A percentile compares a stretch with the other conserved stretches of the same genome.
Evolutionary conservation across 1,284 basidiomycete genomes (phyloP).

Genomic region (Lignosus rhinocerotis): DNA sequence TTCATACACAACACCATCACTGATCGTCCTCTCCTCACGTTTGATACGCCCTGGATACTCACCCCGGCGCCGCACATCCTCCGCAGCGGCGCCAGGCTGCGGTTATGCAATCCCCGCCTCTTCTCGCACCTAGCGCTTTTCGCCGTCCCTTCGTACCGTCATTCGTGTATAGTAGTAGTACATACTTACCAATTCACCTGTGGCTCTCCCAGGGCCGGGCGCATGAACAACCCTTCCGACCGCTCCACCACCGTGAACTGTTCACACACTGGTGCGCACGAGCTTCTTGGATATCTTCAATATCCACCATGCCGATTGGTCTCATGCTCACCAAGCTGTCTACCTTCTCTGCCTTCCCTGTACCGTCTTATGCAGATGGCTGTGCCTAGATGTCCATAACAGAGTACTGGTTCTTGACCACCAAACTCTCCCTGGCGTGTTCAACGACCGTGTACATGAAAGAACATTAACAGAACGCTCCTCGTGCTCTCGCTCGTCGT

Average conservation of each 20-base stretch:
- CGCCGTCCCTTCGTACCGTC: background rate
- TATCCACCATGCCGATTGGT: conserved; percentile 2
- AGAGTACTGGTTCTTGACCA: conserved; percentile 8
- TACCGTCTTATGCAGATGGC: background rate
- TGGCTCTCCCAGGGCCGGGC: background rate
- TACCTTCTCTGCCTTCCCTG: background rate
- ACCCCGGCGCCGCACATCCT: conserved; percentile 9
- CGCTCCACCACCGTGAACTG: background rate
- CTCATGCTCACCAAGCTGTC: background rate
- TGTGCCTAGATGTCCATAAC: conserved; percentile 11
- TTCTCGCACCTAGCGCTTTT: background rate
- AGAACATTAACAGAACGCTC: background rate
- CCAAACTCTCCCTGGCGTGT: conserved; percentile 21
- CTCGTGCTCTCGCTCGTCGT: conserved; percentile 1
- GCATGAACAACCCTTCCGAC: background rate
- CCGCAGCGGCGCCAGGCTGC: conserved; percentile 3
- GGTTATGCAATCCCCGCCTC: conserved; percentile 7
- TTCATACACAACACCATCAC: conserved; percentile 8
- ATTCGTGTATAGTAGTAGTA: background rate
- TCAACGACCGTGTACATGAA: conserved; percentile 3
- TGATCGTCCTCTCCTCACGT: conserved; percentile 4
- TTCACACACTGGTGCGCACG: too few relatives aligned
- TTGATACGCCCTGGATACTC: background rate
- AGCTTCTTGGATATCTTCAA: background rate
- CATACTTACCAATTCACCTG: background rate